Conservation (phyloP, 2,329 filamentous ascomycete genomes). For the Fusarium hainanense region DNA sequence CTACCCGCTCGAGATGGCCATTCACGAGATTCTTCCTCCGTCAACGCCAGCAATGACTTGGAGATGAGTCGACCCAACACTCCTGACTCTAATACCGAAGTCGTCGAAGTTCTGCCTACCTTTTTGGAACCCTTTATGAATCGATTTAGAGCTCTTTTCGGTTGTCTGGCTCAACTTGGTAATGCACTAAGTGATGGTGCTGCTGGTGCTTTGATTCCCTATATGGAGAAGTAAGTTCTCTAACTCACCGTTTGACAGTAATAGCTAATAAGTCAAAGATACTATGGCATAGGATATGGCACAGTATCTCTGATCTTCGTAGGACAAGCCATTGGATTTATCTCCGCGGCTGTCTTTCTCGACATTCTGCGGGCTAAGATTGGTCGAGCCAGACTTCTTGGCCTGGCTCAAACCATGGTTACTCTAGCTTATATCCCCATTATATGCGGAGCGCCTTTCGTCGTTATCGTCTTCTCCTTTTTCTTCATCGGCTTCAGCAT, state of each 20-base stretch:
- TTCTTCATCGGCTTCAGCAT: conserved; percentile 72
- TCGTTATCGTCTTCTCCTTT: conserved; percentile 73
- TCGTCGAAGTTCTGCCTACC: conserved; percentile 63
- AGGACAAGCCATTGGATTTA: conserved; percentile 80
- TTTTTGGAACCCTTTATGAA: conserved; percentile 74
- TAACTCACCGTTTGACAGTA: fast-evolving
- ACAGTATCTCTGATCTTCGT: conserved; percentile 86
- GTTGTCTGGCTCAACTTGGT: conserved; percentile 73
- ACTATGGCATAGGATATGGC: conserved; percentile 81
- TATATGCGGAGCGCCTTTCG: conserved; percentile 75
- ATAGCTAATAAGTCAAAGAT: conserved; percentile 48
- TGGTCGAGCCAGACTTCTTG: conserved; percentile 73
- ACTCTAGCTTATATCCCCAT: conserved; percentile 72
- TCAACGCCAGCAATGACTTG: conserved; percentile 48
- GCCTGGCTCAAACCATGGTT: conserved; percentile 67
- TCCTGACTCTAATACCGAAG: conserved; percentile 52
- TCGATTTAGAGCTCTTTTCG: conserved; percentile 72
- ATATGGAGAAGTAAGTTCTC: conserved; percentile 71
- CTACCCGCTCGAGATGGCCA: conserved; percentile 25
- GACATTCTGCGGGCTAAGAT: conserved; percentile 70
- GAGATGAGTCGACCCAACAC: conserved; percentile 66
- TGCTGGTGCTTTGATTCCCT: conserved; percentile 82
- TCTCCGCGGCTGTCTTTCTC: conserved; percentile 76
- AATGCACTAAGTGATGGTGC: conserved; percentile 81
- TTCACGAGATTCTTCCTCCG: conserved; percentile 18